Percentiles rank a stretch among this genome's conserved stretches.
Conservation (phyloP, 331 rosid genomes). For the Rhamnella rubrinervis region DNA sequence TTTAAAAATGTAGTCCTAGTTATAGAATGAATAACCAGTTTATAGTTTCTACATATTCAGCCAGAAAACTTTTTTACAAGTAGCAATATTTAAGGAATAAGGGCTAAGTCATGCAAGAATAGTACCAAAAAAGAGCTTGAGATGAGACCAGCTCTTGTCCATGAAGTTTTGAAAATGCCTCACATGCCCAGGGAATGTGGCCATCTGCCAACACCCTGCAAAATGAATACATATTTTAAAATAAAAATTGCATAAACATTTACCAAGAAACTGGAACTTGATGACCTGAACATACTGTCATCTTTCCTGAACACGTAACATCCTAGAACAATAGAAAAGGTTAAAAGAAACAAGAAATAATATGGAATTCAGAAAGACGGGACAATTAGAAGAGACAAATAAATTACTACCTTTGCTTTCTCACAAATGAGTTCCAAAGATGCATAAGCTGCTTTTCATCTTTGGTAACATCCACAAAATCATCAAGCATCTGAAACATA, state of each 20-base stretch:
- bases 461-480: conserved; percentile 96
- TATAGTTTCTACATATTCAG: too few species aligned
- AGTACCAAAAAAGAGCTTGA: conserved; percentile 75
- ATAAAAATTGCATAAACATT: neutral
- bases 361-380: neutral
- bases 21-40: too few species aligned
- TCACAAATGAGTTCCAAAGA: conserved; percentile 94
- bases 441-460: conserved; percentile 96
- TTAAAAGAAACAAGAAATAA: neutral
- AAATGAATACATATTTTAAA: conserved; percentile 10
- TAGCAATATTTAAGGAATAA: neutral
- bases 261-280: neutral
- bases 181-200: conserved; percentile 96
- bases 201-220: conserved; percentile 95
- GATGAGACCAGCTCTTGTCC: conserved; percentile 62
- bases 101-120: conserved; percentile 18
- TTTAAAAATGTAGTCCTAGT: too few species aligned
- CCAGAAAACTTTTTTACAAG: too few species aligned
- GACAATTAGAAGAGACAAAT: conserved; percentile 20
- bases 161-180: conserved; percentile 84
- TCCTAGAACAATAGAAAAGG: too few species aligned
- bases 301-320: neutral
- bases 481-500: conserved; percentile 94
- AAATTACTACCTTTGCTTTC: conserved; percentile 77
- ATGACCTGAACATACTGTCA: neutral